phyloP scores from a whole-genome alignment of 1,284 basidiomycete genomes.

The Fomitopsis pinicola region DNA sequence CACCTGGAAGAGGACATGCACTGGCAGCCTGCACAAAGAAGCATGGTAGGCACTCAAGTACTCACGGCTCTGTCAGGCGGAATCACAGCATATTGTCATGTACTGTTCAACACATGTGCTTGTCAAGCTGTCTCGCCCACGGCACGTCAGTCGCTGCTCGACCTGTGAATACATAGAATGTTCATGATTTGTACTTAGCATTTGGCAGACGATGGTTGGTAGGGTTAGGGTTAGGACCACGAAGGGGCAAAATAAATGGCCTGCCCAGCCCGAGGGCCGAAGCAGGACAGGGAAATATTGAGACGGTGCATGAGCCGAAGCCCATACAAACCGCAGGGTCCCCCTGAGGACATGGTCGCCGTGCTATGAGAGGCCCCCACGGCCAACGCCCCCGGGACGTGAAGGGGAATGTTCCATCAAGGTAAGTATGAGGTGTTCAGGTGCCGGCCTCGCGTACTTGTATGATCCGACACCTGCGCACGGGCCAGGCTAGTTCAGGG shows the following conservation, averaged over 20 bases:
- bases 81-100: too few relatives aligned
- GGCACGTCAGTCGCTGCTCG: too few relatives aligned
- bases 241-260: slow-evolving; percentile 24
- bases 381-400: slow-evolving; percentile 19
- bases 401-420: slow-evolving; percentile 1
- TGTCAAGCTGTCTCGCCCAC: too few relatives aligned
- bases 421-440: neutral
- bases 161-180: too few relatives aligned
- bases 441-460: too few relatives aligned
- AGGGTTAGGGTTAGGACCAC: slow-evolving; percentile 5
- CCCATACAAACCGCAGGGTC: slow-evolving; percentile 53
- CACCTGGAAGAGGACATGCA: neutral
- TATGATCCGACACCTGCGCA: too few relatives aligned
- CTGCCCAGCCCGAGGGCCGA: slow-evolving; percentile 41
- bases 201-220: too few relatives aligned
- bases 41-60: too few relatives aligned
- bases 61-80: too few relatives aligned
- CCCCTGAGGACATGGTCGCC: slow-evolving; percentile 59
- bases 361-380: slow-evolving; percentile 55
- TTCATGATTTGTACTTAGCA: too few relatives aligned
- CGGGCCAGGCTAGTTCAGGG: neutral
- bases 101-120: too few relatives aligned
- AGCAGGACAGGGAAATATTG: slow-evolving; percentile 67
- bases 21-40: neutral
- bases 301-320: slow-evolving; percentile 64